phyloP scores from a whole-genome alignment of 768 basidiomycete species.

The Suillus discolor region DNA sequence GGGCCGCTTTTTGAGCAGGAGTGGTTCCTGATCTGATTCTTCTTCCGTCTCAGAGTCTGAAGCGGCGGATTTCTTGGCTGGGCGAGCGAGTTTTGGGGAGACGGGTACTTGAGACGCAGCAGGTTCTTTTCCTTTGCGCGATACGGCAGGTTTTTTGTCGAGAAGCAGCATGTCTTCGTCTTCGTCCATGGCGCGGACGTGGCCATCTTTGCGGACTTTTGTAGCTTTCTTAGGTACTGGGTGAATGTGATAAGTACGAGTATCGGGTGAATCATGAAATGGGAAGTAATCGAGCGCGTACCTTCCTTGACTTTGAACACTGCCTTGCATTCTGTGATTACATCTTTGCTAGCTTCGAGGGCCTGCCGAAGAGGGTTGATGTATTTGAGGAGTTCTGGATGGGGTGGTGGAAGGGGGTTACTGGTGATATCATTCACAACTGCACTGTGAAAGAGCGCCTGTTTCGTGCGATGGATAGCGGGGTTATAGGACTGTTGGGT shows the following conservation, averaged over 20 bases:
- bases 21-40: conserved; percentile 36
- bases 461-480: conserved; percentile 86
- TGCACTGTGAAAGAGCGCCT: conserved; percentile 90
- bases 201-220: conserved; percentile 61
- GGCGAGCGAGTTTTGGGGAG: conserved; percentile 8
- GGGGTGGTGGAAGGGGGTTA: conserved; percentile 82
- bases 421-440: conserved; percentile 71
- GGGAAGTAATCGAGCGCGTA: conserved; percentile 24
- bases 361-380: conserved; percentile 76
- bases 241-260: background rate
- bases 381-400: conserved; percentile 83
- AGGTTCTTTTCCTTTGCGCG: conserved; percentile 4
- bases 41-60: conserved; percentile 61
- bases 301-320: conserved; percentile 82
- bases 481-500: conserved; percentile 83
- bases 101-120: conserved; percentile 13
- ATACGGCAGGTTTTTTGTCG: conserved; percentile 30
- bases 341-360: conserved; percentile 56
- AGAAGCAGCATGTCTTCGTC: conserved; percentile 62
- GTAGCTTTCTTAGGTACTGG: conserved; percentile 67
- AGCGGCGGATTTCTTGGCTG: conserved; percentile 31
- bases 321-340: conserved; percentile 62
- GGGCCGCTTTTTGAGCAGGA: conserved; percentile 18
- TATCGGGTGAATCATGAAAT: background rate
- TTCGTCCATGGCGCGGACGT: conserved; percentile 63